phyloP scores from a whole-genome alignment of 2,329 filamentous ascomycete species.

The Ophiostoma sp. region DNA sequence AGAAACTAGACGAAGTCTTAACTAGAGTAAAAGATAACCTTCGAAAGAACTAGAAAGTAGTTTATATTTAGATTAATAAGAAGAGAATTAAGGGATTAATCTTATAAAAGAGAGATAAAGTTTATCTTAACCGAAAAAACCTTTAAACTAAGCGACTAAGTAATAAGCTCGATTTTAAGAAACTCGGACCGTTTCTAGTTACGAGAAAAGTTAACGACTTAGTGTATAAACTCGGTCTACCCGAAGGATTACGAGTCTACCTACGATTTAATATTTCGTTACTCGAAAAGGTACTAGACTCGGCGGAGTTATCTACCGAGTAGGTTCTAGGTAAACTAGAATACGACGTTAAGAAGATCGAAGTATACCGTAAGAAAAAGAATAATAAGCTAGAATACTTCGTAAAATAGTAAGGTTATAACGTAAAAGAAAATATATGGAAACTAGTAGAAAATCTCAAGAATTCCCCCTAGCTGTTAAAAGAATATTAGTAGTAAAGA shows the following conservation, averaged over 20 bases:
- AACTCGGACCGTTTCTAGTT: no score
- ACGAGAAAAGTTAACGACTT: no score
- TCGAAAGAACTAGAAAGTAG: not conserved
- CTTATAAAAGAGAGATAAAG: not conserved
- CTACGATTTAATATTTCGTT: not conserved
- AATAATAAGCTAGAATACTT: not conserved
- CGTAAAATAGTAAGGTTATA: not conserved
- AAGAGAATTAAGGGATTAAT: conserved; percentile 4
- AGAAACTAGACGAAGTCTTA: not conserved
- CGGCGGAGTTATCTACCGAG: not conserved
- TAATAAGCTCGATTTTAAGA: no score
- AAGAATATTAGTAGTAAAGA: not conserved
- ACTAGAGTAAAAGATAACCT: not conserved
- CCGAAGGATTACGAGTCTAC: no score
- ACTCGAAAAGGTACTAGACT: not conserved
- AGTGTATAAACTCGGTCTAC: no score
- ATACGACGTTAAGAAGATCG: not conserved
- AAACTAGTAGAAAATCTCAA: not conserved
- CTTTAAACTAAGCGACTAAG: no score
- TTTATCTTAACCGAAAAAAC: not conserved
- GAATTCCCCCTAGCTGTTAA: not conserved
- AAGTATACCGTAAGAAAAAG: not conserved
- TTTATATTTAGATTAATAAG: not conserved
- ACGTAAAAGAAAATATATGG: not conserved
- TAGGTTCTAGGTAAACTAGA: not conserved